These are phyloP conservation scores for Cucurbita ficifolia DNA, from an alignment of 306 rosid species.

Conservation along the genomic window DNA sequence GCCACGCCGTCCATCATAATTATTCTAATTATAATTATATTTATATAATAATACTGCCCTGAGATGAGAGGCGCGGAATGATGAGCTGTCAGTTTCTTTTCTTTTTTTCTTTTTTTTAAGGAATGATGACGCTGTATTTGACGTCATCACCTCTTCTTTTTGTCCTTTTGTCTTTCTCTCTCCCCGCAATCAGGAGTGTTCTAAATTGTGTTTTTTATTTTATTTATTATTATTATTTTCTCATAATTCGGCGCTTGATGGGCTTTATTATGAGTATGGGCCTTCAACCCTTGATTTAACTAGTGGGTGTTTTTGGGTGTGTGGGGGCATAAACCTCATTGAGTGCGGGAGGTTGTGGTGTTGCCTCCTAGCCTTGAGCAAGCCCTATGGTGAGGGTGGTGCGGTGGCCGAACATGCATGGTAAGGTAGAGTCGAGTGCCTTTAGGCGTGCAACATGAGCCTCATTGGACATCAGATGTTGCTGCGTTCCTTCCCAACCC, in stretches of 20 bases:
- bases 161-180: background rate
- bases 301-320: too few species aligned
- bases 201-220: background rate
- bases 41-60: background rate
- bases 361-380: too few species aligned
- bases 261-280: background rate
- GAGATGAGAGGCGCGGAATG: background rate
- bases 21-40: background rate
- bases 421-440: too few species aligned
- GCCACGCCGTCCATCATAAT: constrained; percentile 6
- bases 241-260: background rate
- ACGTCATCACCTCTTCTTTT: constrained; percentile 4
- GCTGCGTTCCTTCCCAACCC: too few species aligned
- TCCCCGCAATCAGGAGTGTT: background rate
- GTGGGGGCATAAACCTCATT: too few species aligned
- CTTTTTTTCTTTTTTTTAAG: too few species aligned
- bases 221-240: background rate
- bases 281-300: too few species aligned
- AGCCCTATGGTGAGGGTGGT: too few species aligned
- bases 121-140: background rate
- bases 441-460: too few species aligned
- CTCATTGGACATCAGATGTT: too few species aligned
- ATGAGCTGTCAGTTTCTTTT: background rate
- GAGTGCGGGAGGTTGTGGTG: too few species aligned
- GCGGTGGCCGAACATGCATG: too few species aligned